A percentile compares a stretch with the other conserved stretches of the same genome.
These are phyloP conservation scores for Santalum album DNA, from an alignment of 164 flowering plant genomes.

Conservation along the genomic window DNA sequence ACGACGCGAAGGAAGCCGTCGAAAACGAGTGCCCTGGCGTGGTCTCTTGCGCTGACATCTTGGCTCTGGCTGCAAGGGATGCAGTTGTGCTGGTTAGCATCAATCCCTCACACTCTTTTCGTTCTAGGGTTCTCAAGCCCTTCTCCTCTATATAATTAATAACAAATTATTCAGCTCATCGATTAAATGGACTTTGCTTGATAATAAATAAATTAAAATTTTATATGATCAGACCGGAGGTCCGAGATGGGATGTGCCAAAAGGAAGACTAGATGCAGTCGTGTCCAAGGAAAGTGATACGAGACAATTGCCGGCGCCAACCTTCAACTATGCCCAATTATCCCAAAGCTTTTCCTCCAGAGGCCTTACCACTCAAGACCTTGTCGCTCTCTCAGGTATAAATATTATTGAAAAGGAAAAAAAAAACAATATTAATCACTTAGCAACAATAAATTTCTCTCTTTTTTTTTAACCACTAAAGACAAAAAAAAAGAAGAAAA, in stretches of 20 bases:
- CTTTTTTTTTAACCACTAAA: no score
- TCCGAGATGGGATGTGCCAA: conserved; percentile 78
- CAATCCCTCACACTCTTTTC: no score
- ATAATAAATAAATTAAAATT: no score
- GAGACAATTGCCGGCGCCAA: conserved; percentile 62
- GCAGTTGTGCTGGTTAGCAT: conserved; percentile 62
- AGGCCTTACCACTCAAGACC: conserved; percentile 62
- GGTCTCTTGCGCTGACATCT: conserved; percentile 93
- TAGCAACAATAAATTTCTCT: no score
- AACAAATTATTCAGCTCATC: no score
- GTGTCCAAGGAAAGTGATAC: conserved; percentile 70
- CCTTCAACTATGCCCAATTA: conserved; percentile 65
- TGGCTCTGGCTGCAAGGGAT: conserved; percentile 83
- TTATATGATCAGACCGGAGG: conserved; percentile 59
- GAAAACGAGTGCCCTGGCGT: conserved; percentile 86
- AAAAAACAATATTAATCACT: not conserved
- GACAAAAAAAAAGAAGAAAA: no score
- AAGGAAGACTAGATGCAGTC: conserved; percentile 83
- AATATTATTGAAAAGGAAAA: not conserved
- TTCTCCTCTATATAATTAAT: no score
- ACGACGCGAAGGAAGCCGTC: conserved; percentile 60
- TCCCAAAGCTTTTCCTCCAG: conserved; percentile 71
- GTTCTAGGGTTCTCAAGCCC: no score
- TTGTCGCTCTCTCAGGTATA: conserved; percentile 82
- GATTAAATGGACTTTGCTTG: not conserved